Evolutionary conservation across 2,329 filamentous ascomycete species (phyloP), one percentile per base, ranked within the genome.

Genomic region (Pseudogymnoascus destructans): DNA sequence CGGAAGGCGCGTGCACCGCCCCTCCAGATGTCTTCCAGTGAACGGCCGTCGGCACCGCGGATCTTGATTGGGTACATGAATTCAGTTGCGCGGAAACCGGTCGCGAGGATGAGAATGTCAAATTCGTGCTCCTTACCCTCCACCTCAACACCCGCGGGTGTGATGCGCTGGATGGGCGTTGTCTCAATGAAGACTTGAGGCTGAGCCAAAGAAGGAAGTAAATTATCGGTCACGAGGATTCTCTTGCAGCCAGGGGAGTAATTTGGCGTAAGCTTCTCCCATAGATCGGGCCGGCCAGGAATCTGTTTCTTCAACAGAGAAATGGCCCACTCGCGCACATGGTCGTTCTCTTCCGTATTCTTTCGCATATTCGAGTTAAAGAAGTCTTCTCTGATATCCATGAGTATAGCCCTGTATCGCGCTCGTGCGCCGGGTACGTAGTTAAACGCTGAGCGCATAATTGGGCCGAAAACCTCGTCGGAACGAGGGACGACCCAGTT

Each of bases 1-100:
- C 77, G 73, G 10, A 76, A 73, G 9, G 79, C 79, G 19, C 66
- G 69, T 0, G 79, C 75, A 6, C 78, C 79, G 2, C 70, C 66
- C n/a, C 69, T 66, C 80, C 80, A 84, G n/a, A 81, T 71, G 7
- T 78, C 72, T 0, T 69, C 65, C 17, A 82, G 67, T 0, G 72
- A 57, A 4, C 71, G 70, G 1, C 73, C 73, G 13, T 72, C 65
- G 0, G 65, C 63, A 5, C 79, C 80, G 8, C 69, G 72, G 15
- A 83, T 70, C 21, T 75, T 68, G 61, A 84, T 80, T 0, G 79
- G 79, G 62, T 77, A 73, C 72, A 83, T 74, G 67, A 83, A 83
- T 49, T 82, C 75, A 0, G 78, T 74, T 0, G 80, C 77, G 21
- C 75, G 72, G 70, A 84, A 84, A 0, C 80, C 80, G 0, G 80